These are phyloP conservation scores for Exophiala mesophila DNA, from an alignment of 2,329 filamentous ascomycete species.

Conservation along the genomic window DNA sequence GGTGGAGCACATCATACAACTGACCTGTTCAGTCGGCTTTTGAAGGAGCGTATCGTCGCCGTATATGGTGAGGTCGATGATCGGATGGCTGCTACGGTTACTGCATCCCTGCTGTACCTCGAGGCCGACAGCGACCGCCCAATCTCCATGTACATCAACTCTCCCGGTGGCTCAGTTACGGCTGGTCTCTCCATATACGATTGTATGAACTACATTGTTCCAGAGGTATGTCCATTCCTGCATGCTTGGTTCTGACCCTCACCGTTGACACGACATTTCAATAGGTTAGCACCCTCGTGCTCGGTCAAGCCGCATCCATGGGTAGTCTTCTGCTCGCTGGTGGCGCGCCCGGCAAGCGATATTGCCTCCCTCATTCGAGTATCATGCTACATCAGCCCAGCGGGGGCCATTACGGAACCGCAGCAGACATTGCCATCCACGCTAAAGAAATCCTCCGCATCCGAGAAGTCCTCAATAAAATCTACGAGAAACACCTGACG, in stretches of 20 bases:
- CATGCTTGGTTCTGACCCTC: too few species aligned
- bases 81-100: conserved; percentile 83
- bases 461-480: conserved; percentile 78
- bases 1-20: conserved; percentile 44
- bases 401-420: conserved; percentile 65
- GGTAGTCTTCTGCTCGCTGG: conserved; percentile 82
- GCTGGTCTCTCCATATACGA: conserved; percentile 91
- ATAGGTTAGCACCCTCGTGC: conserved; percentile 67
- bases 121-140: conserved; percentile 86
- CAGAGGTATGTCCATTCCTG: conserved; percentile 59
- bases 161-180: conserved; percentile 85
- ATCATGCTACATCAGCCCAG: conserved; percentile 98
- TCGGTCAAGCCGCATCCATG: conserved; percentile 94
- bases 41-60: conserved; percentile 54
- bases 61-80: conserved; percentile 55
- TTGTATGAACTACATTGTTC: conserved; percentile 95
- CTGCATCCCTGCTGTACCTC: conserved; percentile 94
- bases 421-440: conserved; percentile 87
- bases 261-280: too few species aligned
- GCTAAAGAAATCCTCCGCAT: conserved; percentile 93
- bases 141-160: conserved; percentile 98
- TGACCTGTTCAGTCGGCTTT: conserved; percentile 75
- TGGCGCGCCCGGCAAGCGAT: conserved; percentile 77
- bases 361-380: conserved; percentile 79
- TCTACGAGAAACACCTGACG: conserved; percentile 82